Evolutionary conservation across 257 asterid species (phyloP), one percentile per base, ranked within the genome.

Genomic region (Primulina huaijiensis): DNA sequence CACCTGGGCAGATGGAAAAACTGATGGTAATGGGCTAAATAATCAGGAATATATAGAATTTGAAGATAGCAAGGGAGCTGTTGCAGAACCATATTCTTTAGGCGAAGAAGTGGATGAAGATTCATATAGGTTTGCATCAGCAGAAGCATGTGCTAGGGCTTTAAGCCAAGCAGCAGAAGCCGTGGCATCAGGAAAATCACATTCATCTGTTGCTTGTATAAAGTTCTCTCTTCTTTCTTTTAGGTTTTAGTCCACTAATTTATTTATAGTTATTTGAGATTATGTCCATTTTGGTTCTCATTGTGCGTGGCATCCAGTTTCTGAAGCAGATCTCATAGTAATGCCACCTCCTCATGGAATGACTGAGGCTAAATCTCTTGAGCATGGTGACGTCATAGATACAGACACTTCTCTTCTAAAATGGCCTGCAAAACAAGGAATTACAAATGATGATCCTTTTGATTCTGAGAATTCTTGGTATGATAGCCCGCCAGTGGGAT

Each of bases 141-240:
- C 97, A 23, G 92, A 93, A 83, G 95, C 96, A 64, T 87, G 94
- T 85, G 97, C 97, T n/a, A 75, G 55, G 80, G 97, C 95, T 60
- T 81, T 93, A 75, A 81, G 72, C 63, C 75, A 82, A 82, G 99
- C 94, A 64, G 90, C 97, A 46, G 96, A 87, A 79, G 92, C 85
- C 76, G 95, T 90, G 77, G 89, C 86, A 74, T 83, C 89, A 2
- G 96, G 94, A 74, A 73, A 74, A 67, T 75, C 81, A 12, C 85
- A 87, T 80, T 82, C 74, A 69, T 80, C 89, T 67, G 89, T 80
- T 81, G 99, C 97, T 25, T 87, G 99, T 93, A 87, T 64, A 77
- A 37, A 17, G 53, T 59, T 19, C 62, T 68, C 71, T 31, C 64
- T 43, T 14, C 65, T 62, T 20, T 46, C 37, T 55, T 38, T 63